Percentiles rank a stretch among this genome's conserved stretches.
Conservation (phyloP, 1,139 yeast genomes). For the Zygoascus hellenicus region DNA sequence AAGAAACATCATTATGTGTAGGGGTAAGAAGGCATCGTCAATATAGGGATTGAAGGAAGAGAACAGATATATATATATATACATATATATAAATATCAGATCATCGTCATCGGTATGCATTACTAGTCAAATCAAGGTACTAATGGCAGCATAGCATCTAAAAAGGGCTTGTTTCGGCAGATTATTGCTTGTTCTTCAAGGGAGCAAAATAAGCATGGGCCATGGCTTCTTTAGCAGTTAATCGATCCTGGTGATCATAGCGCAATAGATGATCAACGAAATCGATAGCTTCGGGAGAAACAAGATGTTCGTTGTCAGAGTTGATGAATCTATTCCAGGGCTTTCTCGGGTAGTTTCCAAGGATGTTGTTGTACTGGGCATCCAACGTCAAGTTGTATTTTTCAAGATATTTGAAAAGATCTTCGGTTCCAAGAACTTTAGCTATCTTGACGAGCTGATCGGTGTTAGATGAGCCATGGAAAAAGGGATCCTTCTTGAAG, state of each 20-base stretch:
- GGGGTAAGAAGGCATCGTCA: no score
- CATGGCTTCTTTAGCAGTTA: constrained; percentile 95
- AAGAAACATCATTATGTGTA: no score
- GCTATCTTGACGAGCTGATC: constrained; percentile 96
- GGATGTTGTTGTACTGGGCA: constrained; percentile 73
- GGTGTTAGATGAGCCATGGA: constrained; percentile 93
- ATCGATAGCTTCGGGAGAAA: constrained; percentile 69
- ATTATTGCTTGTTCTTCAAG: constrained; percentile 23
- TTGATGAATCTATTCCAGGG: constrained; percentile 87
- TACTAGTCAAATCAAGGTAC: no score
- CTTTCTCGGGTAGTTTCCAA: constrained; percentile 69
- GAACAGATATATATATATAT: no score
- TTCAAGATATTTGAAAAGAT: constrained; percentile 61
- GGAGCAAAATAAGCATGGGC: constrained; percentile 64
- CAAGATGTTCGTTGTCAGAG: constrained; percentile 63
- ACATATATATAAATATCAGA: no score
- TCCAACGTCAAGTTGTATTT: constrained; percentile 75
- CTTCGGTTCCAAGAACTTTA: constrained; percentile 86
- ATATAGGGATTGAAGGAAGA: no score
- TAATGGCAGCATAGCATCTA: no score
- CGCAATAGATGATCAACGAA: constrained; percentile 75
- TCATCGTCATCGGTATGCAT: no score
- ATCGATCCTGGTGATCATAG: constrained; percentile 91
- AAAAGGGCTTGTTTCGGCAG: neutral
- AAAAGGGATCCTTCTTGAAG: constrained; percentile 93